Conservation (phyloP, 176 grass and related monocot genomes). For the Zoysia japonica region DNA sequence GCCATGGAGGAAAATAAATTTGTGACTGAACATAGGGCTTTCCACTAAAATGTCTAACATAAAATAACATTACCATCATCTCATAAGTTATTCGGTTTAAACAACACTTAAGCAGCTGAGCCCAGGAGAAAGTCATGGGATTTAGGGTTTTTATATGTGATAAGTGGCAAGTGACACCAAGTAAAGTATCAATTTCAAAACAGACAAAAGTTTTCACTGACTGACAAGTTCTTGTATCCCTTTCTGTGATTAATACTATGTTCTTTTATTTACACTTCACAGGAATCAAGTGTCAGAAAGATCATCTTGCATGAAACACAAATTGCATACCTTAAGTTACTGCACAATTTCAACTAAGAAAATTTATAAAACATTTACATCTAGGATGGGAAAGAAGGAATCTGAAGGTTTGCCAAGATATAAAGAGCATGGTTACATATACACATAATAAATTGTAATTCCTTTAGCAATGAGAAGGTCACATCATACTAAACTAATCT, state of each 20-base stretch:
- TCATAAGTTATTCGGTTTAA: neutral
- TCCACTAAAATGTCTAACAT: neutral
- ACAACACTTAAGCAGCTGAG: constrained; percentile 13
- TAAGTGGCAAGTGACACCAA: neutral
- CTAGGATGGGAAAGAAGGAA: neutral
- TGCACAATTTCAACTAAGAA: neutral
- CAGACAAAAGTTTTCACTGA: neutral
- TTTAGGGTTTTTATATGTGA: neutral
- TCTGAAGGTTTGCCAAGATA: neutral
- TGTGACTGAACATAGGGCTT: neutral
- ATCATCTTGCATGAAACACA: constrained; percentile 4
- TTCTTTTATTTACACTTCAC: neutral
- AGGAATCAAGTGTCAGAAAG: constrained; percentile 14
- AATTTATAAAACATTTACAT: neutral
- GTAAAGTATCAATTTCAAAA: neutral
- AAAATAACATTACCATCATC: neutral
- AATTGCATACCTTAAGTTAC: neutral
- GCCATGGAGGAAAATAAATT: constrained; percentile 10
- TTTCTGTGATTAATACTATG: constrained; percentile 18
- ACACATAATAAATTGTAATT: neutral
- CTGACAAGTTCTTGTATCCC: neutral
- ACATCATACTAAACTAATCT: neutral
- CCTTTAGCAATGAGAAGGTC: neutral
- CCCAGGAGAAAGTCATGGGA: neutral
- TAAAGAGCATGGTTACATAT: neutral